phyloP scores from a whole-genome alignment of 805 yeast genomes.

The Kazachstania viticola region DNA sequence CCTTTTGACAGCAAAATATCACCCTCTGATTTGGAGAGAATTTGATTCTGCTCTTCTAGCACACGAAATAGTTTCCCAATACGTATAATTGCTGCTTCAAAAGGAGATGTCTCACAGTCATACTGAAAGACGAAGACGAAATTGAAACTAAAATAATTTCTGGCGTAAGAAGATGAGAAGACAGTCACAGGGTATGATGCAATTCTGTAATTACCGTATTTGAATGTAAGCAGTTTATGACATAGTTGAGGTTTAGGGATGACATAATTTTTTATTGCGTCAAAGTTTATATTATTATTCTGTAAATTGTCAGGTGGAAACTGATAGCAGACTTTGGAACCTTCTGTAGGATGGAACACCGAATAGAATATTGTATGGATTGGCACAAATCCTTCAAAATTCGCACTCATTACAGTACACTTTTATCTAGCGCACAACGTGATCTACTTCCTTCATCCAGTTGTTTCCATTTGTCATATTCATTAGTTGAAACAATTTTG shows the following conservation, averaged over 20 bases:
- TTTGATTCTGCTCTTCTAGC: constrained; percentile 77
- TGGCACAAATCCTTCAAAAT: constrained; percentile 67
- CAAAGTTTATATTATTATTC: constrained; percentile 53
- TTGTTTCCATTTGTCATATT: too few relatives aligned
- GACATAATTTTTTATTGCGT: constrained; percentile 75
- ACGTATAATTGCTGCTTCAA: constrained; percentile 73
- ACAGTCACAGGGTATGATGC: constrained; percentile 86
- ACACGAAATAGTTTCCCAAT: constrained; percentile 83
- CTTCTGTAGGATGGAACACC: constrained; percentile 90
- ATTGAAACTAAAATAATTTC: constrained; percentile 89
- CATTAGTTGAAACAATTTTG: too few relatives aligned
- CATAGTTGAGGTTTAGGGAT: constrained; percentile 92
- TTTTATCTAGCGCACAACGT: too few relatives aligned
- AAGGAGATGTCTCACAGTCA: constrained; percentile 70
- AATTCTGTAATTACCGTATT: constrained; percentile 57
- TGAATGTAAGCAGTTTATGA: constrained; percentile 64
- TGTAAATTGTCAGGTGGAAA: constrained; percentile 57
- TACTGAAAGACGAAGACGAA: constrained; percentile 85
- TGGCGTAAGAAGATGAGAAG: constrained; percentile 59
- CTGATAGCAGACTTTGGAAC: constrained; percentile 83
- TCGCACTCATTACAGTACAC: too few relatives aligned
- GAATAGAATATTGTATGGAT: constrained; percentile 81
- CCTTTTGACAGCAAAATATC: constrained; percentile 23
- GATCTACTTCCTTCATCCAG: too few relatives aligned
- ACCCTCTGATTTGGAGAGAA: constrained; percentile 47